Conservation (phyloP, 1,284 basidiomycete species). For the Sanghuangporus weigelae region DNA sequence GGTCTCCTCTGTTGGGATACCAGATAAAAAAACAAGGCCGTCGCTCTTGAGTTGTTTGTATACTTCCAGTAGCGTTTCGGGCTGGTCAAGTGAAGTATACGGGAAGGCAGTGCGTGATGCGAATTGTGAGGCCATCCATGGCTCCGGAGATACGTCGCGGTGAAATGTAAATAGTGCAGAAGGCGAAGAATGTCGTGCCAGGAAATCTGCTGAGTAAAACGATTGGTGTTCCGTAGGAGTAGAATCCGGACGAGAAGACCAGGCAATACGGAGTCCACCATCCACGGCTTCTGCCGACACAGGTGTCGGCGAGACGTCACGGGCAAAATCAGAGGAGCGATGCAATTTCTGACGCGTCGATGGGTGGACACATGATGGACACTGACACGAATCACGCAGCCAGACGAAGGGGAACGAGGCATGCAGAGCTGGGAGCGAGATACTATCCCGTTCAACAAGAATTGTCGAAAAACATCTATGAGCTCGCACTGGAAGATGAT, state of each 20-base stretch:
- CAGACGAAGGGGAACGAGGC: slow-evolving; percentile 13
- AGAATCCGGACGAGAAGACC: slow-evolving; percentile 32
- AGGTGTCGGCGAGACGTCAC: slow-evolving; percentile 34
- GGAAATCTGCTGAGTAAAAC: slow-evolving; percentile 43
- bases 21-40: slow-evolving; percentile 52
- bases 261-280: slow-evolving; percentile 39
- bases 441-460: neutral
- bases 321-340: slow-evolving; percentile 59
- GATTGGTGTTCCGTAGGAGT: slow-evolving; percentile 47
- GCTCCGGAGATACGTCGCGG: slow-evolving; percentile 29
- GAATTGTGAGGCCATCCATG: slow-evolving; percentile 37
- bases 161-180: slow-evolving; percentile 33
- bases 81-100: slow-evolving; percentile 36
- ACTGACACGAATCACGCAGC: slow-evolving; percentile 37
- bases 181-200: slow-evolving; percentile 38
- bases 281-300: slow-evolving; percentile 33
- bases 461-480: neutral
- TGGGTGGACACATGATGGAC: slow-evolving; percentile 58
- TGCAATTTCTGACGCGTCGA: slow-evolving; percentile 76
- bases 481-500: neutral
- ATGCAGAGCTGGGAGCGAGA: slow-evolving; percentile 4
- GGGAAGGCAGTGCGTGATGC: slow-evolving; percentile 35
- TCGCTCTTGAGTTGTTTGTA: slow-evolving; percentile 51
- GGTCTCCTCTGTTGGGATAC: slow-evolving; percentile 53
- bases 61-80: slow-evolving; percentile 41